Evolutionary conservation across 2,329 filamentous ascomycete genomes (phyloP), one percentile per base, ranked within the genome.

Genomic region (Penicillium sp.): DNA sequence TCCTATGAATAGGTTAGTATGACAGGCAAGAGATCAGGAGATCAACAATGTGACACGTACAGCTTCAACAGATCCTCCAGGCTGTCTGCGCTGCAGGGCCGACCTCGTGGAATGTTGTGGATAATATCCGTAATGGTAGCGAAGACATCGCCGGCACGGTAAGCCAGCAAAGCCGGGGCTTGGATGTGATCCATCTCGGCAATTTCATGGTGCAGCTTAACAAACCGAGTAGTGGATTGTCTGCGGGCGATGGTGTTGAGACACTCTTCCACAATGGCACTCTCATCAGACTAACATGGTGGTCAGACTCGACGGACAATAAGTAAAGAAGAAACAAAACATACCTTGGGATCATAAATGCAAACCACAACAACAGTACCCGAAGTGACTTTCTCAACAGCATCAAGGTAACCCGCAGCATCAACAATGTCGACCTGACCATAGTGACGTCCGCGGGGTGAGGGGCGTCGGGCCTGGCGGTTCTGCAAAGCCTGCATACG

Each of bases 161-260:
- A 99, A 11, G 90, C 93, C 48, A 98, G 81, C 37, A 98, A 81
- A 4, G 95, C 91, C 0, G 95, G 95, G 2, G 96, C 90, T 46
- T 89, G 88, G 31, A 92, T 90, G 57, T 90, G 86, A 72, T 97
- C 91, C 81, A 98, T 96, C 73, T 98, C 93, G 37, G 96, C 96
- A 57, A 96, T 93, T 60, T 90, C 87, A 72, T 91, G 91, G 75
- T 96, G 88, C 48, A 98, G 84, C 77, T 93, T 96, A 77, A 98
- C 84, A 71, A 99, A 98, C 70, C 90, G 91, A 33, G 90, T 84
- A 10, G 86, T 84, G 22, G 85, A 82, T 70, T 96, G 81, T 58
- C 84, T 80, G 60, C 82, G 80, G 43, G 96, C 91, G 27, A 98
- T 82, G 1, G 89, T 88, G 52, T 82, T 78, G 66, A 99, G 81